phyloP scores from a whole-genome alignment of 441 rosid species.

The Aquilaria agallochum region DNA sequence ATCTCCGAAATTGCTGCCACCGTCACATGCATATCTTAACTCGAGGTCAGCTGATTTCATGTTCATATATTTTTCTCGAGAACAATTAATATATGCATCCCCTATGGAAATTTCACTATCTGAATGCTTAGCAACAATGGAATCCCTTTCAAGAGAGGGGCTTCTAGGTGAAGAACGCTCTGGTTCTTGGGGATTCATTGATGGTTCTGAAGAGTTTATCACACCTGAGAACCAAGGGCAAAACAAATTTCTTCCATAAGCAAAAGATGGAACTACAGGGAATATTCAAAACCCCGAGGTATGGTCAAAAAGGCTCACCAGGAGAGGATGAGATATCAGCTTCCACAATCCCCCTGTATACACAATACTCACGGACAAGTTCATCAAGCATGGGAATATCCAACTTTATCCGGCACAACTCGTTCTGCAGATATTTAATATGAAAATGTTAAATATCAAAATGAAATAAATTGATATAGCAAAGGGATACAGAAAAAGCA shows the following conservation, averaged over 20 bases:
- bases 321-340: slow-evolving; percentile 41
- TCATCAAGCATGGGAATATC: slow-evolving; percentile 72
- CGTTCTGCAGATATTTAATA: slow-evolving; percentile 61
- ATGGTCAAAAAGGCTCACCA: slow-evolving; percentile 29
- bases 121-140: slow-evolving; percentile 35
- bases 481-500: neutral
- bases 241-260: neutral
- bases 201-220: slow-evolving; percentile 28
- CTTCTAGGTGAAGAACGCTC: slow-evolving; percentile 41
- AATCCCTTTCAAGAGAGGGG: slow-evolving; percentile 52
- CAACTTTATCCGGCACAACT: slow-evolving; percentile 80
- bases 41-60: slow-evolving; percentile 47
- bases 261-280: no score
- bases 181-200: slow-evolving; percentile 36
- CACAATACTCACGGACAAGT: slow-evolving; percentile 85
- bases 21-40: slow-evolving; percentile 50
- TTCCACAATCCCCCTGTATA: slow-evolving; percentile 83
- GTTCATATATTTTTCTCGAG: slow-evolving; percentile 36
- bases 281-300: neutral
- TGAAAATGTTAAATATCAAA: slow-evolving; percentile 16
- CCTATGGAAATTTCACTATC: slow-evolving; percentile 52
- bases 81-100: slow-evolving; percentile 31
- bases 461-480: slow-evolving; percentile 1
- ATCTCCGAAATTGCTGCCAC: slow-evolving; percentile 46
- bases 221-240: slow-evolving; percentile 25